Conservation (phyloP, 2,329 filamentous ascomycete species). For the Ciborinia camelliae region DNA sequence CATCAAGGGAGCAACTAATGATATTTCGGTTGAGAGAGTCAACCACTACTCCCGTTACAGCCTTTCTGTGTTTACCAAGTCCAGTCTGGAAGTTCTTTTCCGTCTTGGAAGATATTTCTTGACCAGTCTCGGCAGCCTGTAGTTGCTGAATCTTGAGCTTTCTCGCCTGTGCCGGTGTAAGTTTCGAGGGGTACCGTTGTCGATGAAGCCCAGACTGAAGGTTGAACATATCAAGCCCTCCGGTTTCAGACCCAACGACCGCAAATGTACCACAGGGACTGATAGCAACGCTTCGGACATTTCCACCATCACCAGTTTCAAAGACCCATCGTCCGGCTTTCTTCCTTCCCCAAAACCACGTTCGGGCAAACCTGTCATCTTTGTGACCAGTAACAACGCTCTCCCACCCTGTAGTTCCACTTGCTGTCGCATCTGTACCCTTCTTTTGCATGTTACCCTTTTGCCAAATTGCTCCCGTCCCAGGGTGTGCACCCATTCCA, state of each 20-base stretch:
- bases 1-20: conserved; percentile 84
- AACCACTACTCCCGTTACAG: conserved; percentile 81
- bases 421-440: conserved; percentile 65
- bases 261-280: conserved; percentile 94
- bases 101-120: conserved; percentile 24
- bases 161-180: conserved; percentile 75
- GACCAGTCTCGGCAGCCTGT: conserved; percentile 35
- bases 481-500: conserved; percentile 80
- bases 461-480: conserved; percentile 78
- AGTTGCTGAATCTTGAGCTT: conserved; percentile 66
- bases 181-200: conserved; percentile 76
- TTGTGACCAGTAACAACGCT: conserved; percentile 92
- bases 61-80: conserved; percentile 71
- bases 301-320: conserved; percentile 75
- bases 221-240: conserved; percentile 92
- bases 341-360: conserved; percentile 98
- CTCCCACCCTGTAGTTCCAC: conserved; percentile 88
- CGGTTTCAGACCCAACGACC: conserved; percentile 77
- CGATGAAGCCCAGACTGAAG: conserved; percentile 88
- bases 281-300: conserved; percentile 82
- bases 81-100: conserved; percentile 38
- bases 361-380: conserved; percentile 78
- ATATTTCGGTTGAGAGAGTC: conserved; percentile 86
- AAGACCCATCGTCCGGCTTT: conserved; percentile 91
- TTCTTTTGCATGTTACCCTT: conserved; percentile 61